These are phyloP conservation scores for bread wheat (Triticum aestivum) DNA, from an alignment of 176 grass and related monocot genomes.

Conservation along the genomic window IWGSC_CS_RefSeq_v2.1 NC_057795.1:586819089-586819588, in stretches of 20 bases:
- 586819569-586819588: neutral
- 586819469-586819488: neutral
- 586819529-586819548: neutral
- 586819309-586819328: constrained; percentile 45
- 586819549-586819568: neutral
- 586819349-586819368: neutral
- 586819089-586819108: neutral
- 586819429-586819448: neutral
- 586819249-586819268: neutral
- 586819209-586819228: neutral
- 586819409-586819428: neutral
- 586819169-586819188: neutral
- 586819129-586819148: neutral
- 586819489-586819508: neutral
- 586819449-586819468: neutral
- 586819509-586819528: neutral
- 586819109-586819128: neutral
- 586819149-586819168: neutral
- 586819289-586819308: neutral
- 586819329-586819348: neutral
- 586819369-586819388: neutral
- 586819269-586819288: neutral
- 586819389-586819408: neutral
- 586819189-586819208: neutral
- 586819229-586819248: neutral